These are phyloP conservation scores for Naematelia aurantialba DNA, from an alignment of 768 basidiomycete species.

Conservation along the genomic window DNA sequence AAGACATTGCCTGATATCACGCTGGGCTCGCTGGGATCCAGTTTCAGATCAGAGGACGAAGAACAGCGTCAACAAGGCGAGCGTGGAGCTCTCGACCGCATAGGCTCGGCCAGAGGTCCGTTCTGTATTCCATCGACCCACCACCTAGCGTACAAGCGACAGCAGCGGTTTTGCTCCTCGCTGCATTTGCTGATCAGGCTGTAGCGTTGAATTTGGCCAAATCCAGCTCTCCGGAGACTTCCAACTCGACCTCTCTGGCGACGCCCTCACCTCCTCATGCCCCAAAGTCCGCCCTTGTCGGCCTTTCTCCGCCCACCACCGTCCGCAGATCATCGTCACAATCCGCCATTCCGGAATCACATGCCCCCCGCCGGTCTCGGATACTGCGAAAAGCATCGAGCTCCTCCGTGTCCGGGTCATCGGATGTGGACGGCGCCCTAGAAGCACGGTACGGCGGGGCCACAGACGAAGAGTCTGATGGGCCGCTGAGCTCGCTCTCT, in stretches of 20 bases:
- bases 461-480: conserved; percentile 31
- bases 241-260: conserved; percentile 15
- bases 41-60: conserved; percentile 41
- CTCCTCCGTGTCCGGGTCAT: conserved; percentile 22
- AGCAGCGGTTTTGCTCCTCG: not conserved
- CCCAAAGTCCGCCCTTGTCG: conserved; percentile 22
- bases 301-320: conserved; percentile 35
- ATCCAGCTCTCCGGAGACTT: conserved; percentile 26
- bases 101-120: conserved; percentile 7
- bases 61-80: conserved; percentile 15
- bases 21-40: conserved; percentile 39
- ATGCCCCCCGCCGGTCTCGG: conserved; percentile 29
- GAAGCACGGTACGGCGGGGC: conserved; percentile 23
- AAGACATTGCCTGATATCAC: conserved; percentile 44
- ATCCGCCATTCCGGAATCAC: conserved; percentile 27
- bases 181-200: not conserved
- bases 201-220: not conserved
- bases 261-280: conserved; percentile 26
- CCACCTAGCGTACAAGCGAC: not conserved
- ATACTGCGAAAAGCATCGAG: conserved; percentile 21
- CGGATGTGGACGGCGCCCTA: conserved; percentile 20
- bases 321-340: conserved; percentile 38
- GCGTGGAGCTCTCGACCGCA: conserved; percentile 8
- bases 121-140: not conserved
- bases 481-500: conserved; percentile 16